A percentile compares a stretch with the other conserved stretches of the same genome.
Evolutionary conservation across 306 rosid genomes (phyloP).

Genomic region (Alnus rubra): DNA sequence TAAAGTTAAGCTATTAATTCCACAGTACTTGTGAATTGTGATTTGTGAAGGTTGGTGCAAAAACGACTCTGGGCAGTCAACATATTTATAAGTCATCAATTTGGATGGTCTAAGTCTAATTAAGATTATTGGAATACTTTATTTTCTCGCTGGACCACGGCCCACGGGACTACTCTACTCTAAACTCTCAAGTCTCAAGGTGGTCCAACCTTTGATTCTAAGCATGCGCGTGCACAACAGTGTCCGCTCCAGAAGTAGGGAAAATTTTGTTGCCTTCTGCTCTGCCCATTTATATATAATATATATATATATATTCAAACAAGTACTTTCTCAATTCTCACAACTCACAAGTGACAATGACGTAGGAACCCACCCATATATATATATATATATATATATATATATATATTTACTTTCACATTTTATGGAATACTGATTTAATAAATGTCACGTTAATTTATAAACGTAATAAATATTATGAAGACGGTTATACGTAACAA

Average conservation of each 20-base stretch:
- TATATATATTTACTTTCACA: too few species aligned
- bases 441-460: neutral
- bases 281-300: neutral
- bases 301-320: neutral
- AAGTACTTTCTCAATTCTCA: neutral
- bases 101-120: neutral
- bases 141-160: neutral
- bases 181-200: neutral
- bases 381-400: too few species aligned
- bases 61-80: neutral
- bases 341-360: neutral
- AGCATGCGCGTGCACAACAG: neutral
- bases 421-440: neutral
- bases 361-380: neutral
- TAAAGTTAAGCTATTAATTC: too few species aligned
- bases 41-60: neutral
- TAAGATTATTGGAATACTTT: neutral
- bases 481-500: too few species aligned
- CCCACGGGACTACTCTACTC: too few species aligned
- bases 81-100: neutral
- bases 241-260: neutral
- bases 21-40: too few species aligned
- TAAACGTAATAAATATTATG: too few species aligned
- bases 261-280: neutral
- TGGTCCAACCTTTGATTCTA: neutral